Evolutionary conservation across 148 eudicot species (phyloP), one percentile per base, ranked within the genome.

Genomic region (Rhododendron ovatum): DNA sequence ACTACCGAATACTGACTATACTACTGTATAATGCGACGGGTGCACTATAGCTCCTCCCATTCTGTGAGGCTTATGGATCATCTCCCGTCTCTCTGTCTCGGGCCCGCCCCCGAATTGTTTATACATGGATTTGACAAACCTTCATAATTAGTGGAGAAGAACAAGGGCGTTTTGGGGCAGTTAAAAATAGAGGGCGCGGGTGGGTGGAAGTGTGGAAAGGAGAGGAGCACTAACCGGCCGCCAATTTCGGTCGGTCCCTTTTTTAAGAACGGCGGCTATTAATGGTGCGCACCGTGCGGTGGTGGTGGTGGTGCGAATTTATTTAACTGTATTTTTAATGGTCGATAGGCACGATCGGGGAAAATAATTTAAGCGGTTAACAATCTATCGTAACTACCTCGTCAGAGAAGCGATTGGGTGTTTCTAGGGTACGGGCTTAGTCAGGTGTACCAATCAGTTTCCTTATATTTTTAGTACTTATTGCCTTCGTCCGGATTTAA

Each of bases 1-100:
- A 41, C 7, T 1, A 0, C 0, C 45, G 1, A 0, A 41, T 41
- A n/a, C n/a, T 0, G 0, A 0, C 45, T 7, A 0, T 1, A 41
- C 0, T 41, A 41, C 1, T 0, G 1, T 41, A 7, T 41, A 41
- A 1, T 41, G 1, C 0, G 45, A 0, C 1, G 45, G 0, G 1
- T 41, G 7, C 45, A 41, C 7, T 41, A 41, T 0, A 41, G 8
- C 8, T 7, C 45, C 45, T 41, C 45, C 45, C 8, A 41, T 41
- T 41, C 7, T 7, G 0, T 5, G 8, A 41, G 45, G 45, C 8
- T 41, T 41, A 6, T 5, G 45, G 8, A 41, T 41, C 45, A 41
- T 41, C 45, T 41, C 45, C 45, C 6, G 45, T 41, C 45, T 41
- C 8, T 41, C 45, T 5, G 45, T 41, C 45, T 41, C 45, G 45